Percentiles rank a stretch among this genome's conserved stretches.
Conservation (phyloP, 371 early-diverging fungal genomes). For the Mucor mucedo region DNA sequence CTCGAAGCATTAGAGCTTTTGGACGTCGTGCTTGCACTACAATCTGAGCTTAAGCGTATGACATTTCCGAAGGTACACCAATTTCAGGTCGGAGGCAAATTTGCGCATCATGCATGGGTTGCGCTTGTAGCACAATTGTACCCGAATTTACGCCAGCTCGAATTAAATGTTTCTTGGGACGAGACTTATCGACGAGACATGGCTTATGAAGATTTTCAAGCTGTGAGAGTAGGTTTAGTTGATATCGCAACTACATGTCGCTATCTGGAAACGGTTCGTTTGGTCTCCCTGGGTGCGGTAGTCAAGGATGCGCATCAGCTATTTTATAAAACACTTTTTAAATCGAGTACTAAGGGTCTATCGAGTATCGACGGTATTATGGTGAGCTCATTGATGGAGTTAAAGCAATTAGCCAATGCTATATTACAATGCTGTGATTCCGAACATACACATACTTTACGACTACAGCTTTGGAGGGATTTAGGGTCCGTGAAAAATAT, state of each 20-base stretch:
- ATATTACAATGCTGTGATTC: conserved; percentile 8
- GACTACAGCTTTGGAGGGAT: conserved; percentile 16
- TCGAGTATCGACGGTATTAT: not conserved
- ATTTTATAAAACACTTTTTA: not conserved
- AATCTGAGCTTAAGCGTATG: not conserved
- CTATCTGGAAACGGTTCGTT: not conserved
- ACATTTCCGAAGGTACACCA: not conserved
- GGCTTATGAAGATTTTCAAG: not conserved
- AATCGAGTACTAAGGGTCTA: not conserved
- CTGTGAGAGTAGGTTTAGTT: not conserved
- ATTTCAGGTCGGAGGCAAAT: not conserved
- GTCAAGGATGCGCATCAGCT: not conserved
- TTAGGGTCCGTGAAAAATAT: not conserved
- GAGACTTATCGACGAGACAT: conserved; percentile 1
- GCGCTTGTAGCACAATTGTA: conserved; percentile 4
- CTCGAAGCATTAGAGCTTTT: not conserved
- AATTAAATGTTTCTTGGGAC: conserved; percentile 2
- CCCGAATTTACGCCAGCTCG: conserved; percentile 2
- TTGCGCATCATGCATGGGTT: conserved; percentile 8
- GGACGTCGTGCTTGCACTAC: conserved; percentile 3
- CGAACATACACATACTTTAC: not conserved
- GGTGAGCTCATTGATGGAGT: not conserved
- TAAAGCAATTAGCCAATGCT: conserved; percentile 1
- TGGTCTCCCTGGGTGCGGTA: not conserved
- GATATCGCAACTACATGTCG: not conserved